phyloP scores from a whole-genome alignment of 2,329 filamentous ascomycete genomes.

The Clarireedia paspali region DNA sequence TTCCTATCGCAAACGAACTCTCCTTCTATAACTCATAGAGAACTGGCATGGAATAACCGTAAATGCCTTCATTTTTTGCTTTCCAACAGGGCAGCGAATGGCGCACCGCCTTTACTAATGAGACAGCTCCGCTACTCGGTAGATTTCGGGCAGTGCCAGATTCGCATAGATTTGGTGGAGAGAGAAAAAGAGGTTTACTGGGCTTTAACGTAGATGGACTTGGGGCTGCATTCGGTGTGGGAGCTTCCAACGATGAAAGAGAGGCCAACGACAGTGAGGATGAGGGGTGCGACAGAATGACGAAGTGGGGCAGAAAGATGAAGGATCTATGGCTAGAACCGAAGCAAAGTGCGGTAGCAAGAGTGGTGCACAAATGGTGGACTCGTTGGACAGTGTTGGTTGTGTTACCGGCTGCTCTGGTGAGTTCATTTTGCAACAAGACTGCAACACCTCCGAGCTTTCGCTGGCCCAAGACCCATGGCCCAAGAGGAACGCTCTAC shows the following conservation, averaged over 20 bases:
- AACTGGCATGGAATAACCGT: neutral
- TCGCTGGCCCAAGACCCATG: neutral
- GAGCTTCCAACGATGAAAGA: constrained; percentile 31
- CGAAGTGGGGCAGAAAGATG: constrained; percentile 27
- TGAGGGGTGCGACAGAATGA: constrained; percentile 23
- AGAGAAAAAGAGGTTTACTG: constrained; percentile 33
- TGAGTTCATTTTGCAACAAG: constrained; percentile 31
- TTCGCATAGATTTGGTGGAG: constrained; percentile 25
- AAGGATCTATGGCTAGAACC: constrained; percentile 55
- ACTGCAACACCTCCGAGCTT: neutral
- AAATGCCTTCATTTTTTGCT: constrained; percentile 59
- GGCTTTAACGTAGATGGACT: constrained; percentile 39
- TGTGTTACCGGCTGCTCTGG: constrained; percentile 51
- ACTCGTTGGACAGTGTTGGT: constrained; percentile 53
- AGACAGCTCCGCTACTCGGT: constrained; percentile 54
- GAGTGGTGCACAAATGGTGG: constrained; percentile 56
- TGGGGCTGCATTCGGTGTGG: constrained; percentile 27
- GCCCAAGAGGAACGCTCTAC: neutral
- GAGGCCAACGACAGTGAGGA: constrained; percentile 20
- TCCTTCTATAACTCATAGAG: neutral
- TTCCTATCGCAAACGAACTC: neutral
- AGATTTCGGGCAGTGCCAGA: constrained; percentile 56
- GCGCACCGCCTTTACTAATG: constrained; percentile 39
- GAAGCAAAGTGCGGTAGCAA: constrained; percentile 48
- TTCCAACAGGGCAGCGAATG: constrained; percentile 60